Evolutionary conservation across 495 filamentous ascomycete genomes (phyloP), one percentile per base, ranked within the genome.

Genomic region (Trichoderma virens): DNA sequence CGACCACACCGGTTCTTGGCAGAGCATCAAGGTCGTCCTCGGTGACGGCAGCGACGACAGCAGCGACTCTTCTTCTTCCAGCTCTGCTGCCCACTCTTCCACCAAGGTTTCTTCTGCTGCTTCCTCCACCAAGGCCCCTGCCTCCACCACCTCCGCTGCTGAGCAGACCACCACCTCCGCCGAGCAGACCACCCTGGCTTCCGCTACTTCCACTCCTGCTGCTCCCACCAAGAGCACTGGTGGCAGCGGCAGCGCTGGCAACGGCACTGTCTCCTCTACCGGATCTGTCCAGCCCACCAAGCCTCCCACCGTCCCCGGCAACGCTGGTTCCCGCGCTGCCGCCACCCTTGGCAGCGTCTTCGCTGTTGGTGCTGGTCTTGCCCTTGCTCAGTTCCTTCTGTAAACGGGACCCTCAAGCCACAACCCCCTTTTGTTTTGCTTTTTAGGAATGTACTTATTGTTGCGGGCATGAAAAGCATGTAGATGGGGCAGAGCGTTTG

Each of bases 11-110:
- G 94, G 94, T 61, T 84, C 78, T 31, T 96, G 86, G 85, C 63
- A 86, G 69, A 91, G 88, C 65, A 97, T 98, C 75, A 79, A 82
- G 65, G 83, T 93, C 16, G 77, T 80, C 63, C 84, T 90, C 39
- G 82, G 85, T n/a, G 89, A 86, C 65, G 78, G 91, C 68, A 86
- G 84, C 71, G 87, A 84, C 54, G 74, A 87, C 68, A 85, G 83
- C 69, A 20, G 43, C 47, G 63, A 23, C 60, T 61, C 27, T 30
- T 61, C 47, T 43, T 64, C 68, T 28, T 31, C 30, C 43, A 18
- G 59, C 39, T 18, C 62, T 11, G 47, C 66, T 20, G 47, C 60
- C 67, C 39, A 51, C 66, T 66, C 69, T 63, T 66, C 66, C 64
- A 25, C 70, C 59, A 71, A 69, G 68, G 64, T 65, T 47, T 66